Evolutionary conservation across 2,329 filamentous ascomycete species (phyloP), one percentile per base, ranked within the genome.

Genomic region (Paraphaeosphaeria sporulosa): DNA sequence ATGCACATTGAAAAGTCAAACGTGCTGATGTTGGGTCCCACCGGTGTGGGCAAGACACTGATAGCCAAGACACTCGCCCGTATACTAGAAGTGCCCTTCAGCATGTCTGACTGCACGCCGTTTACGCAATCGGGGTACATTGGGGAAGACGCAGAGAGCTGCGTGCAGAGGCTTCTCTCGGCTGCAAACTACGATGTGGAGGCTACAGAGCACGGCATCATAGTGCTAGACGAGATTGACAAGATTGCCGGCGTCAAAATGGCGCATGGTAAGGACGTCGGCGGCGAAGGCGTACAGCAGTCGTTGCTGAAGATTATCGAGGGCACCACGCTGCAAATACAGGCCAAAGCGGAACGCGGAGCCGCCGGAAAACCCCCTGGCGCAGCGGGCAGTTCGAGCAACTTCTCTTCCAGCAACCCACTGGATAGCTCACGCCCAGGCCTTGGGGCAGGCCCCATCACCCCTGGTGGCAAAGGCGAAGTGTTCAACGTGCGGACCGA

Each of bases 71-170:
- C 94, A 0, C 82, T 98, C 42, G 95, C 94, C 67, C 90, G 93
- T 71, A 90, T 95, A 55, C 86, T 99, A n/a, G 94, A 95, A 62
- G 93, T 98, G 0, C 95, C 95, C 0, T 96, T 97, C 73, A 93
- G 92, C 63, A 97, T 97, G 78, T 94, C 92, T 62, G 94, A 98
- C 78, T 98, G 94, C 78, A 97, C 95, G 53, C 92, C 94, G 6
- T 93, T 98, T 65, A 98, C 94, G 0, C 94, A 97, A 79, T 94
- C 94, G 4, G 94, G 95, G 27, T 99, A 99, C 71, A 97, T 99
- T 67, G 95, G 95, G 32, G 94, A 98, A 74, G 95, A 99, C 74
- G 94, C 94, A n/a, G 95, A 99, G 75, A 90, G 92, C 0, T 97
- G 94, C 70, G 93, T 99, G 43, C 93, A 97, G 72, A 86, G 95